A percentile compares a stretch with the other conserved stretches of the same genome.
These are phyloP conservation scores for Syncephalastrum contaminatum DNA, from an alignment of 371 early-diverging fungal species.

Conservation along the genomic window DNA sequence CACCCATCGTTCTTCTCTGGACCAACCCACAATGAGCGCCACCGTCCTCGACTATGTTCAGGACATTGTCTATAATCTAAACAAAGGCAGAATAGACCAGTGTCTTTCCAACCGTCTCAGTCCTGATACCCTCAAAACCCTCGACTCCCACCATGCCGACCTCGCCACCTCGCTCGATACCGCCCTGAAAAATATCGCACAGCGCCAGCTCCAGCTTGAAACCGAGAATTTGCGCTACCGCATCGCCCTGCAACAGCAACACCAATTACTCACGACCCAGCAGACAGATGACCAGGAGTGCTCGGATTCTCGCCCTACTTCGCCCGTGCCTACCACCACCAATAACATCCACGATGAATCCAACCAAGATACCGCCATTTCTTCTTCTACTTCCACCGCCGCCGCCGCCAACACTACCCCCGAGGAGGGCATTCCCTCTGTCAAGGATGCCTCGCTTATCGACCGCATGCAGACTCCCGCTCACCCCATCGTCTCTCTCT, in stretches of 20 bases:
- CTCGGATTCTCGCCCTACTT: background rate
- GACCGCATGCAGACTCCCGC: constrained; percentile 17
- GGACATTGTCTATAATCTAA: constrained; percentile 24
- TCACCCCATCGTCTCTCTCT: constrained; percentile 12
- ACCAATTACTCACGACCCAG: constrained; percentile 25
- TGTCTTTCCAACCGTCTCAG: constrained; percentile 17
- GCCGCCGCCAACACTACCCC: constrained; percentile 16
- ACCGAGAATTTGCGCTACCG: constrained; percentile 38
- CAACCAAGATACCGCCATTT: background rate
- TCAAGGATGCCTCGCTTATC: constrained; percentile 17
- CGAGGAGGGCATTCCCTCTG: constrained; percentile 23
- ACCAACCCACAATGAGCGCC: constrained; percentile 10
- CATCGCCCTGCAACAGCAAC: constrained; percentile 42
- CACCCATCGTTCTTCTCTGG: background rate
- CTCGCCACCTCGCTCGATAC: constrained; percentile 21
- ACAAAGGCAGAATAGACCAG: constrained; percentile 29
- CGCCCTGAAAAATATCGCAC: constrained; percentile 35
- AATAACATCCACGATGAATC: constrained; percentile 3
- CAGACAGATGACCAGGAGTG: constrained; percentile 4
- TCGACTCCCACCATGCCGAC: constrained; percentile 19
- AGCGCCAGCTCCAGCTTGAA: constrained; percentile 39
- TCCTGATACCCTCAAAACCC: constrained; percentile 4
- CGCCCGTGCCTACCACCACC: constrained; percentile 5
- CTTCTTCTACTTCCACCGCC: background rate
- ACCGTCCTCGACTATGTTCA: constrained; percentile 22